Evolutionary conservation across 225 moss, liverwort and hornwort species (phyloP), one percentile per base, ranked within the genome.

Genomic region (Neckera pumila): DNA sequence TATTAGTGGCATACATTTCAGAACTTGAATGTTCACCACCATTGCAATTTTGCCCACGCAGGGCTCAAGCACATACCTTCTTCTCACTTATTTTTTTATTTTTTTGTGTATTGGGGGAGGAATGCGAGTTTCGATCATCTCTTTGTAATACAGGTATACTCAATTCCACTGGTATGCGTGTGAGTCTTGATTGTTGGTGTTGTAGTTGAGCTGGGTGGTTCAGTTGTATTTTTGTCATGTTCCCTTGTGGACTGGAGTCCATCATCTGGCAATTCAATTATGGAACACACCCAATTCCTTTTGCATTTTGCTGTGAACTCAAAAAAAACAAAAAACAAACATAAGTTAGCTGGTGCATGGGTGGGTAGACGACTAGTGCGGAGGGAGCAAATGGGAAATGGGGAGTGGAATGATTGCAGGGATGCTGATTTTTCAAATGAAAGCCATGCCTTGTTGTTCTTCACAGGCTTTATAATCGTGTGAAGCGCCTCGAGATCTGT

Each of bases 241-340:
- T 22, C 67, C 17, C 42, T 79, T 14, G 36, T 63, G 67, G 86
- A 60, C 80, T 76, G 71, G 58, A 87, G 85, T 88, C 91, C 58
- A 87, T 77, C n/a, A n/a, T 82, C 91, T 71, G 81, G 78, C 87
- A 89, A 89, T 64, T 72, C 89, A 89, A 91, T 85, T 78, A 85
- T 89, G 78, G 87, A 82, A 71, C 77, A 21, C 14, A 49, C 72
- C 45, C 40, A 43, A 17, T 73, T 16, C 30, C 13, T 49, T 54
- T 54, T 9, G 21, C 43, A 58, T 73, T 73, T 84, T 40, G 70
- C 56, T 21, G 27, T 2, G 22, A 77, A 77, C 61, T 54, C 31
- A 12, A 62, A 62, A 30, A 12, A 30, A 30, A 62, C 1, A 2
- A 60, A 30, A 74, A 38, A 22, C 27, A 81, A n/a, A n/a, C n/a